A percentile compares a stretch with the other conserved stretches of the same genome.
phyloP scores from a whole-genome alignment of 2,329 filamentous ascomycete species.

The Sporothrix phasma region DNA sequence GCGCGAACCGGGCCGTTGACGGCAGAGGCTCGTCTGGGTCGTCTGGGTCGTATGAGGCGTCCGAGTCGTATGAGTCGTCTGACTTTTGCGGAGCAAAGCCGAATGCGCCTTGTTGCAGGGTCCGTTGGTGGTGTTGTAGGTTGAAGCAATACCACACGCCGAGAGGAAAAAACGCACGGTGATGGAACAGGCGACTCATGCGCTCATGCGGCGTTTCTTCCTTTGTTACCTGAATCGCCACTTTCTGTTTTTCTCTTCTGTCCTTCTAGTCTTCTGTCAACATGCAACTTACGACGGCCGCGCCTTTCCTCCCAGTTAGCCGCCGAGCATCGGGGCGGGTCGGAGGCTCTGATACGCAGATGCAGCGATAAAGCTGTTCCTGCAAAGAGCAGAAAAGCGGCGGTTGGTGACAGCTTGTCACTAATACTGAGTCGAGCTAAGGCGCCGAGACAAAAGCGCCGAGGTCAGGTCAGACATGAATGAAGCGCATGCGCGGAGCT shows the following conservation, averaged over 20 bases:
- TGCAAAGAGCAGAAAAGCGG: background rate
- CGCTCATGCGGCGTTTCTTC: background rate
- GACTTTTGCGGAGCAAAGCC: background rate
- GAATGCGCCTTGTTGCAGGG: background rate
- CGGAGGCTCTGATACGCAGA: conserved; percentile 9
- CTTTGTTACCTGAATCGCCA: no score
- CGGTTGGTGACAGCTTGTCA: background rate
- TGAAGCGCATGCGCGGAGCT: no score
- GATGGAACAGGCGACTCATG: background rate
- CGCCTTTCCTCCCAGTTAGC: conserved; percentile 5
- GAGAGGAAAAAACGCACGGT: background rate
- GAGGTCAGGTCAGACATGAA: no score
- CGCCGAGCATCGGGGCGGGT: conserved; percentile 12
- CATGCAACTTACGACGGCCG: background rate
- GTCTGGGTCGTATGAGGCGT: background rate
- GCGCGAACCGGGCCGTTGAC: background rate
- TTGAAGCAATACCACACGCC: background rate
- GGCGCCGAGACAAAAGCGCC: background rate
- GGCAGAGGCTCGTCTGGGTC: no score
- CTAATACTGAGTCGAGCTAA: background rate
- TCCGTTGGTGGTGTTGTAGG: background rate
- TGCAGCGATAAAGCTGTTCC: background rate
- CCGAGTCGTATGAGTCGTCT: no score
- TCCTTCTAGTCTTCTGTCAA: no score
- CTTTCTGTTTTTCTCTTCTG: no score